phyloP scores from a whole-genome alignment of 495 filamentous ascomycete genomes.

The Hypoxylon crocopeplum region DNA sequence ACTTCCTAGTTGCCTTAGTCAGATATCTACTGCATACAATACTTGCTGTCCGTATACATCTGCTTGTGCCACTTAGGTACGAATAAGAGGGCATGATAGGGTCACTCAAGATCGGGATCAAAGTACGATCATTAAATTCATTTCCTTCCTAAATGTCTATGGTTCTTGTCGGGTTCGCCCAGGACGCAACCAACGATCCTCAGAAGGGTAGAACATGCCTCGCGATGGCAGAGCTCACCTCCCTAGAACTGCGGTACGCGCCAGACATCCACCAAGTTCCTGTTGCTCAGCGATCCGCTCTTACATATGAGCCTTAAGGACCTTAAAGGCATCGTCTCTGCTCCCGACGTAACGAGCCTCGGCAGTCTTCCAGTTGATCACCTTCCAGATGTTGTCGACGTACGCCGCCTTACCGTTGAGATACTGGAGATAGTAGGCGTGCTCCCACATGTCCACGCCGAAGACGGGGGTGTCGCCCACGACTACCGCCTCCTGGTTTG shows the following conservation, averaged over 20 bases:
- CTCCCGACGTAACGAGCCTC: constrained; percentile 74
- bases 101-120: too few species aligned
- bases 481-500: constrained; percentile 93
- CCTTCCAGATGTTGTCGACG: constrained; percentile 95
- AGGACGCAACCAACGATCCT: too few species aligned
- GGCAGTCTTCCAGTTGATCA: constrained; percentile 96
- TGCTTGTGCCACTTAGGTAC: too few species aligned
- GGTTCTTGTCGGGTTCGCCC: too few species aligned
- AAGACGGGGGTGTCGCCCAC: constrained; percentile 85
- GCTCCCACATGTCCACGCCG: constrained; percentile 97
- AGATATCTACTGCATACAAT: too few species aligned
- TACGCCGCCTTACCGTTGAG: constrained; percentile 99
- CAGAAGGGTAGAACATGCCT: too few species aligned
- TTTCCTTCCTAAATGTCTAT: too few species aligned
- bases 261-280: background rate
- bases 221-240: too few species aligned
- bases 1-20: too few species aligned
- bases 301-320: constrained; percentile 45
- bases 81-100: too few species aligned
- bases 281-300: background rate
- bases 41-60: too few species aligned
- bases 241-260: background rate
- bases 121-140: too few species aligned
- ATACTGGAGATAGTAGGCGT: constrained; percentile 80
- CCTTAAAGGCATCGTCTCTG: constrained; percentile 45